Base-by-base conservation (phyloP, 2,329 filamentous ascomycete species). In the Paraconiothyrium sp. region DNA sequence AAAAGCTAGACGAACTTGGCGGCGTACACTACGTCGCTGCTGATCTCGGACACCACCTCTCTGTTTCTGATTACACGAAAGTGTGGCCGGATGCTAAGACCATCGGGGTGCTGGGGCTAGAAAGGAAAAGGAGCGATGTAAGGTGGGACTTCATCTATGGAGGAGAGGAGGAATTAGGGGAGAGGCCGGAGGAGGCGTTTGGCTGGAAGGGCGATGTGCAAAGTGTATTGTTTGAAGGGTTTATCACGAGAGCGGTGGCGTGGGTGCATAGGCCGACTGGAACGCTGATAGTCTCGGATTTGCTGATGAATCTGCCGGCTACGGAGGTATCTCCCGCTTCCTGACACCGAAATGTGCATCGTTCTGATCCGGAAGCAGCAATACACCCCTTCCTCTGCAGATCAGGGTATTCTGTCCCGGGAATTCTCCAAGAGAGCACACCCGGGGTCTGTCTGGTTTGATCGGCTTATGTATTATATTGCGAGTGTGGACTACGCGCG, bases 221-320 rank as follows among this genome's bases (percentile, higher is more conserved):
- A 44, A 68, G 59, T 1, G 66, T 68, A 1, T 37, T 67, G 8
- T 68, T 68, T 8, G 61, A 66, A 34, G 65, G 66, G 0, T 68
- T 68, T 37, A 66, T 68, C n/a, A 67, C 65, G 5, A 58, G 64
- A 5, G 60, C 57, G 47, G 63, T 66, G 13, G 66, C 66, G 14
- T 68, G 66, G 66, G 66, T 63, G 65, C 27, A 49, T 32, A 64
- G 57, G 58, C 58, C 62, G 1, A 61, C 55, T 3, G 56, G 46
- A 32, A 68, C 66, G 13, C 13, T 68, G 39, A 60, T 67, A 14
- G 62, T 65, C 32, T 61, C 61, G 0, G 66, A 68, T 35, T 32
- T 68, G 10, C 9, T 67, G 54, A 68, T 67, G 65, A 68, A 68
- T 27, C 13, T 68, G 4, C 66, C 65, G 1, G 62, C 56, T 37